Percentiles rank a stretch among this genome's conserved stretches.
Conservation (phyloP, 495 filamentous ascomycete genomes). For the Penicillium turbatum region DNA sequence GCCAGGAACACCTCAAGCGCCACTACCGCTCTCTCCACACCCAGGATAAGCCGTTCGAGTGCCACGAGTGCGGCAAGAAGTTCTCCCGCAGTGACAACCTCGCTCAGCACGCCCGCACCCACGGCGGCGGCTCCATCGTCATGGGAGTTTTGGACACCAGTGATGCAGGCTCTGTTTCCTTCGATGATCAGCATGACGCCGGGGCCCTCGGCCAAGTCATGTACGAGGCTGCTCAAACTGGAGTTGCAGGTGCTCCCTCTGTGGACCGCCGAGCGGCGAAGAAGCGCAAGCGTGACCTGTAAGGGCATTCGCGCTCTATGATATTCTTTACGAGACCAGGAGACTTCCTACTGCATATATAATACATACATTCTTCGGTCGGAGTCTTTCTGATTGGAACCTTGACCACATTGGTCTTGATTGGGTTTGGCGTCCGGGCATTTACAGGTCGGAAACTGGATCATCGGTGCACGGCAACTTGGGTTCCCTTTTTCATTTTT, state of each 20-base stretch:
- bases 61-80: constrained; percentile 96
- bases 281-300: constrained; percentile 71
- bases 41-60: constrained; percentile 97
- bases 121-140: constrained; percentile 82
- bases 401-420: constrained; percentile 26
- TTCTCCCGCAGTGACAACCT: constrained; percentile 98
- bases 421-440: constrained; percentile 42
- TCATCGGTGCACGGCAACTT: constrained; percentile 27
- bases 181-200: constrained; percentile 55
- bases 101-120: constrained; percentile 90
- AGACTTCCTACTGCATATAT: constrained; percentile 38
- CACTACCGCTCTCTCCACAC: constrained; percentile 99
- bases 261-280: constrained; percentile 52
- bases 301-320: constrained; percentile 17
- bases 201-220: constrained; percentile 63
- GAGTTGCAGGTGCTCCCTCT: constrained; percentile 43
- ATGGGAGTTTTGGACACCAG: constrained; percentile 77
- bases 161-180: constrained; percentile 45
- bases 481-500: constrained; percentile 6
- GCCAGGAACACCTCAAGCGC: constrained; percentile 97
- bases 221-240: constrained; percentile 67
- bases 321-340: constrained; percentile 43
- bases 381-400: constrained; percentile 15
- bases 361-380: constrained; percentile 22
- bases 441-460: constrained; percentile 31